Conservation (phyloP, 2,329 filamentous ascomycete species). For the Penicillium sp. region DNA sequence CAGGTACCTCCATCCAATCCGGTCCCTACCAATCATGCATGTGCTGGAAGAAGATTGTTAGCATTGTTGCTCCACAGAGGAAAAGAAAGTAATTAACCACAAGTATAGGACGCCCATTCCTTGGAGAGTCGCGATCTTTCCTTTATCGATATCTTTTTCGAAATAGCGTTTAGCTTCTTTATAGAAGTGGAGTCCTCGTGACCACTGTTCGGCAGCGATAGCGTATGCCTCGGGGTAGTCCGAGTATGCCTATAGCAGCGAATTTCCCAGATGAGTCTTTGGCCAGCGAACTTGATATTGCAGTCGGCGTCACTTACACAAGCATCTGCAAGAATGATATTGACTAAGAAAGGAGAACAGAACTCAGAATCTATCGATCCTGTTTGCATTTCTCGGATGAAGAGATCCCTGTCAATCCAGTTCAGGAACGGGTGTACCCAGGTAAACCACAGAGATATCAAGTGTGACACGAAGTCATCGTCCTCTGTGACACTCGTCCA, state of each 20-base stretch:
- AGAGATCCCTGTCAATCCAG: conserved; percentile 37
- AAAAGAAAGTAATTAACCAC: conserved; percentile 30
- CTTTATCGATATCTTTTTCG: conserved; percentile 39
- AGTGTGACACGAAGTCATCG: conserved; percentile 40
- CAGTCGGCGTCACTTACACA: conserved; percentile 23
- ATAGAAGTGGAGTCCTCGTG: conserved; percentile 41
- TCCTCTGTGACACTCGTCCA: conserved; percentile 43
- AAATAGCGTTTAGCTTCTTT: conserved; percentile 41
- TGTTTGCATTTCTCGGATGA: conserved; percentile 39
- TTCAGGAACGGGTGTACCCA: conserved; percentile 33
- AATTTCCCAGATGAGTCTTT: not conserved
- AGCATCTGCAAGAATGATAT: conserved; percentile 36
- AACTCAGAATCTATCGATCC: conserved; percentile 31
- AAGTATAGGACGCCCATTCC: conserved; percentile 40
- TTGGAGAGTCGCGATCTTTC: conserved; percentile 40
- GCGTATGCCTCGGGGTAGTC: conserved; percentile 36
- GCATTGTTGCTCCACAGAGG: not conserved
- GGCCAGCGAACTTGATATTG: not conserved
- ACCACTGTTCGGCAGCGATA: conserved; percentile 24
- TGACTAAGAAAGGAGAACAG: conserved; percentile 42
- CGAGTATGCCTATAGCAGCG: conserved; percentile 34
- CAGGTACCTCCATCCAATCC: conserved; percentile 38
- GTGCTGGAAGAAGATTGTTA: conserved; percentile 31
- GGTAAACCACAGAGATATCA: conserved; percentile 35
- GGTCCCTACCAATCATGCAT: conserved; percentile 41